Evolutionary conservation across 768 basidiomycete species (phyloP).

Genomic region (Glaciozyma martinii): DNA sequence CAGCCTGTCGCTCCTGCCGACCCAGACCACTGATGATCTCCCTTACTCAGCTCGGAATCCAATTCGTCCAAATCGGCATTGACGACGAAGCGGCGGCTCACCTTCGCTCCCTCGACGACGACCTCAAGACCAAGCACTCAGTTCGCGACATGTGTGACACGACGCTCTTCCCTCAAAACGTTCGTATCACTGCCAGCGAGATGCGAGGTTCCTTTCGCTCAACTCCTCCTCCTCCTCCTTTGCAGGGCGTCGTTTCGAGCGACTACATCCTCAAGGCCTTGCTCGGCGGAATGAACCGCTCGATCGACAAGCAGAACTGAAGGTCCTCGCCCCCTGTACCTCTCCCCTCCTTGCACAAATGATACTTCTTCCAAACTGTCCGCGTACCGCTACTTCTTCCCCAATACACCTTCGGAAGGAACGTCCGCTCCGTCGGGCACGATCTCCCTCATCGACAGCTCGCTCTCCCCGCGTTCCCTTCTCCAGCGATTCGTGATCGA

Average conservation of each 20-base stretch:
- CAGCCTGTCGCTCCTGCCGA: too few species aligned
- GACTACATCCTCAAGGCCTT: conserved; percentile 27
- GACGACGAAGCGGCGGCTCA: conserved; percentile 29
- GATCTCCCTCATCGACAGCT: conserved; percentile 44
- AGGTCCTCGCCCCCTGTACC: too few species aligned
- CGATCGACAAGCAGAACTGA: not conserved
- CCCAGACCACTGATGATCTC: conserved; percentile 35
- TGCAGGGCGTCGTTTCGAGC: conserved; percentile 2
- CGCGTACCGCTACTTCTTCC: not conserved
- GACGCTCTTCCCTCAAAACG: conserved; percentile 10
- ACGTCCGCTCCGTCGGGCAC: not conserved
- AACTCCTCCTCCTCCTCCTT: not conserved
- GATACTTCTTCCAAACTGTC: too few species aligned
- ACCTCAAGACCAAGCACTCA: conserved; percentile 14
- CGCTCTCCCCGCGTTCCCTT: conserved; percentile 65
- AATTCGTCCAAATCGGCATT: conserved; percentile 64
- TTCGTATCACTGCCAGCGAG: not conserved
- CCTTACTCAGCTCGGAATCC: conserved; percentile 46
- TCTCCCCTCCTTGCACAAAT: too few species aligned
- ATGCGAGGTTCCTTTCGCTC: too few species aligned
- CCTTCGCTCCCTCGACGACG: conserved; percentile 12
- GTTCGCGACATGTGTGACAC: conserved; percentile 32
- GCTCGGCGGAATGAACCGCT: conserved; percentile 13
- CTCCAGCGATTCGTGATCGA: conserved; percentile 79
- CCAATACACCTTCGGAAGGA: not conserved